Conservation (phyloP, 1,139 yeast genomes). For the Suhomyces guaymorum region DNA sequence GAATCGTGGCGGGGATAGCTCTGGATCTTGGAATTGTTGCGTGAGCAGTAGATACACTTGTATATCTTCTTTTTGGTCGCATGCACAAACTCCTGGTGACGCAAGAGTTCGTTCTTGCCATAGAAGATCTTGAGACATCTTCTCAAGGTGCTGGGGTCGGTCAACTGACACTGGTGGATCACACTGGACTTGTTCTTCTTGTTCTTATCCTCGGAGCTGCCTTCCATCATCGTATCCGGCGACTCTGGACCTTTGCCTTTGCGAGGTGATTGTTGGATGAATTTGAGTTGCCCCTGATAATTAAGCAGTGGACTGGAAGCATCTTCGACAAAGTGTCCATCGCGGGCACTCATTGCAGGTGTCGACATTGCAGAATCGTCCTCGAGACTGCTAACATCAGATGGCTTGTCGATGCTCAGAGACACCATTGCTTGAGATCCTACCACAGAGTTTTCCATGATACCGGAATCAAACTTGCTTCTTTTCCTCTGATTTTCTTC, state of each 20-base stretch:
- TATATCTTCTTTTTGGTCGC: conserved; percentile 48
- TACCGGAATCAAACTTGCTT: no score
- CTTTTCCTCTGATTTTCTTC: no score
- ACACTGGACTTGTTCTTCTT: conserved; percentile 31
- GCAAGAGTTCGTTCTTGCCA: conserved; percentile 46
- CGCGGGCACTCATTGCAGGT: conserved; percentile 2
- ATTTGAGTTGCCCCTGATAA: conserved; percentile 14
- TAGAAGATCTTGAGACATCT: conserved; percentile 46
- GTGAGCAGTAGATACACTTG: conserved; percentile 46
- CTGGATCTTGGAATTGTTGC: conserved; percentile 39
- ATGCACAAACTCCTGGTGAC: conserved; percentile 53
- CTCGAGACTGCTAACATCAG: conserved; percentile 20
- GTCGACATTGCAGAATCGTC: no score
- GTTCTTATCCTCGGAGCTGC: conserved; percentile 19
- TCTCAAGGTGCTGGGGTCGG: conserved; percentile 34
- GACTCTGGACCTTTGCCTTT: conserved; percentile 6
- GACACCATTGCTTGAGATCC: no score
- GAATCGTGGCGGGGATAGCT: conserved; percentile 51
- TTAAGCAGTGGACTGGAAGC: conserved; percentile 3
- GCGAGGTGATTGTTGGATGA: conserved; percentile 14
- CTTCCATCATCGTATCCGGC: conserved; percentile 9
- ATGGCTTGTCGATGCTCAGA: no score
- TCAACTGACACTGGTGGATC: conserved; percentile 45
- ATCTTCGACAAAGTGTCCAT: conserved; percentile 4
- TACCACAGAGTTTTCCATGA: no score